These are phyloP conservation scores for Beauveria scarabaeidicola DNA, from an alignment of 2,329 filamentous ascomycete species.

Conservation along the genomic window DNA sequence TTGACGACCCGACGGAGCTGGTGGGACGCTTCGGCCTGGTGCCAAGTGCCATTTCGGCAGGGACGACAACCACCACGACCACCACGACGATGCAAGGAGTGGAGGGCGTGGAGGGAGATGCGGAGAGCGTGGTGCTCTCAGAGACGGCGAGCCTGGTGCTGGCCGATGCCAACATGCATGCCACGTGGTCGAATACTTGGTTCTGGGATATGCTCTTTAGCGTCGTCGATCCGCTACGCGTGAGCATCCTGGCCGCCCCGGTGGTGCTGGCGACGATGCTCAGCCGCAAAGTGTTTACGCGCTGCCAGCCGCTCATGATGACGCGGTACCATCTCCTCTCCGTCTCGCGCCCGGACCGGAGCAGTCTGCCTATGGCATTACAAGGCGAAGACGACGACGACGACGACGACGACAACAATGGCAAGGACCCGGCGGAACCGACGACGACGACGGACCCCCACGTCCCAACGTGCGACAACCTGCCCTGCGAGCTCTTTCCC, in stretches of 20 bases:
- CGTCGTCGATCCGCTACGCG: conserved; percentile 40
- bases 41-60: conserved; percentile 16
- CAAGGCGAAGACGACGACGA: not conserved
- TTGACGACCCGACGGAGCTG: conserved; percentile 21
- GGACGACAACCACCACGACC: conserved; percentile 14
- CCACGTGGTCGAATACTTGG: conserved; percentile 24
- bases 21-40: conserved; percentile 22
- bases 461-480: not conserved
- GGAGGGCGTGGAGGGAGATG: not conserved
- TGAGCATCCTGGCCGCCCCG: conserved; percentile 45
- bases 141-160: conserved; percentile 15
- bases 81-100: not conserved
- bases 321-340: conserved; percentile 54
- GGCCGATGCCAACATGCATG: not conserved
- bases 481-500: conserved; percentile 40
- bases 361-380: too few species aligned
- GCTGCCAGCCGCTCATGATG: conserved; percentile 56
- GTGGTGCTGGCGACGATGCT: conserved; percentile 53
- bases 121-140: conserved; percentile 4
- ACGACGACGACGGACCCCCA: not conserved
- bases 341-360: conserved; percentile 23
- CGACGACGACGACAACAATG: conserved; percentile 6
- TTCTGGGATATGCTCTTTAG: conserved; percentile 50
- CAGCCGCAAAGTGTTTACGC: conserved; percentile 46
- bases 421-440: not conserved